Conservation (phyloP, 345 rosid species). For the Aurinia saxatilis region DNA sequence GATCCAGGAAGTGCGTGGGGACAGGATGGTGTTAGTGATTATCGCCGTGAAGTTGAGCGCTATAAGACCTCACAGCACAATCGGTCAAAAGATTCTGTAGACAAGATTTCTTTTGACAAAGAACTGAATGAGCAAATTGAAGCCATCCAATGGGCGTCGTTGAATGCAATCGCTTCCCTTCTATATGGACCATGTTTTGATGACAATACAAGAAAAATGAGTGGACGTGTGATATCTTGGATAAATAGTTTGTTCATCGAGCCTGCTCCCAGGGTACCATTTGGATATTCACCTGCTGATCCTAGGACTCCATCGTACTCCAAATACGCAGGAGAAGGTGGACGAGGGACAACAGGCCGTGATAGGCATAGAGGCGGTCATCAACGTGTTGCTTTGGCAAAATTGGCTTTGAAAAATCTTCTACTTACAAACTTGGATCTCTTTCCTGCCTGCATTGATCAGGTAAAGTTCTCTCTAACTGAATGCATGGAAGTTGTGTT, state of each 20-base stretch:
- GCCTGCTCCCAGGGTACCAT: slow-evolving; percentile 90
- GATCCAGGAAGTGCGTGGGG: slow-evolving; percentile 82
- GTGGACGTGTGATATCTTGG: slow-evolving; percentile 95
- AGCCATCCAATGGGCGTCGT: slow-evolving; percentile 95
- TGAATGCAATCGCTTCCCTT: slow-evolving; percentile 97
- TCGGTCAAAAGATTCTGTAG: slow-evolving; percentile 90
- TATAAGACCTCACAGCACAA: slow-evolving; percentile 86
- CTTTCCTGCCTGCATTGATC: slow-evolving; percentile 96
- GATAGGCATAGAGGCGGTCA: slow-evolving; percentile 83
- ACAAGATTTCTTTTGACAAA: slow-evolving; percentile 88
- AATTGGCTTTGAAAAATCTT: slow-evolving; percentile 91
- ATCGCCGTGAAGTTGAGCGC: slow-evolving; percentile 96
- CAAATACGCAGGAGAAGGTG: slow-evolving; percentile 79
- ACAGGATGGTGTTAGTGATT: slow-evolving; percentile 76
- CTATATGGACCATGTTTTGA: slow-evolving; percentile 97
- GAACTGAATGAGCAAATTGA: slow-evolving; percentile 88
- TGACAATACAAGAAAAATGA: slow-evolving; percentile 98
- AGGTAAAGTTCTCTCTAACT: slow-evolving; percentile 45
- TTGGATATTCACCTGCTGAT: slow-evolving; percentile 95
- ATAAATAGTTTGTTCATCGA: slow-evolving; percentile 94
- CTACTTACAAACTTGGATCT: slow-evolving; percentile 95
- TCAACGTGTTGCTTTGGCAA: slow-evolving; percentile 89
- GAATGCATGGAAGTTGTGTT: slow-evolving; percentile 9
- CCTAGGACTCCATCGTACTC: slow-evolving; percentile 88
- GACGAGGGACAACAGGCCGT: slow-evolving; percentile 76